Evolutionary conservation across 2,329 filamentous ascomycete genomes (phyloP).

Genomic region (Aspergillus novoparasiticus): DNA sequence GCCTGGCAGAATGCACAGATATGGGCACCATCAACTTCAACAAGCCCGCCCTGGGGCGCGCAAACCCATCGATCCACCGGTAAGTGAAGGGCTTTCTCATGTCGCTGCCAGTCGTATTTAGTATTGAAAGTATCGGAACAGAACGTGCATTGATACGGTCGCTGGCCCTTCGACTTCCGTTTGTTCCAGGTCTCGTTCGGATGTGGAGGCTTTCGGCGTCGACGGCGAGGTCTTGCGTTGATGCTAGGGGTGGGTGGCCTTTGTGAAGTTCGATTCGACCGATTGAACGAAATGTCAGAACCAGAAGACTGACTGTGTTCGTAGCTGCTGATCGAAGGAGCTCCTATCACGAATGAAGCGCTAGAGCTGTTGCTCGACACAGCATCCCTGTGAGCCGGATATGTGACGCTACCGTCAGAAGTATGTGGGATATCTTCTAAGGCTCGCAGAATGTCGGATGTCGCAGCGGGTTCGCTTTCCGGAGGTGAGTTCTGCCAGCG

Average conservation of each 20-base stretch:
- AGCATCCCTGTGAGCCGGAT: constrained; percentile 26
- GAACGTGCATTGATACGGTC: constrained; percentile 46
- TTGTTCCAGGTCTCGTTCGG: neutral
- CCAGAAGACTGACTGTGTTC: constrained; percentile 55
- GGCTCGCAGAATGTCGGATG: constrained; percentile 63
- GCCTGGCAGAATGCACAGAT: constrained; percentile 4
- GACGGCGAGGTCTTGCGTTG: constrained; percentile 7
- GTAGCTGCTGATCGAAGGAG: constrained; percentile 53
- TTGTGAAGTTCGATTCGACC: neutral
- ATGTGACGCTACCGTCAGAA: constrained; percentile 18
- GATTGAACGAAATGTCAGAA: constrained; percentile 49
- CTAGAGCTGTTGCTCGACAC: constrained; percentile 50
- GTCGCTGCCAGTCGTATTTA: constrained; percentile 51
- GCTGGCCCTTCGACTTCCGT: neutral
- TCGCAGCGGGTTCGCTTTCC: constrained; percentile 64
- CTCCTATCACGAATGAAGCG: constrained; percentile 48
- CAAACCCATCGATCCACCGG: constrained; percentile 59
- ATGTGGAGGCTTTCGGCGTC: constrained; percentile 31
- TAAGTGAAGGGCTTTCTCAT: constrained; percentile 51
- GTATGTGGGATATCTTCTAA: constrained; percentile 42
- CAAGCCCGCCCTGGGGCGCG: constrained; percentile 43
- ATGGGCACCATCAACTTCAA: constrained; percentile 30
- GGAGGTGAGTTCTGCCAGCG: constrained; percentile 67
- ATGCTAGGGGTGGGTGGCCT: constrained; percentile 18
- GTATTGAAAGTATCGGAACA: constrained; percentile 48